phyloP scores from a whole-genome alignment of 176 grass and related monocot species.

The Tuctoria greenei region DNA sequence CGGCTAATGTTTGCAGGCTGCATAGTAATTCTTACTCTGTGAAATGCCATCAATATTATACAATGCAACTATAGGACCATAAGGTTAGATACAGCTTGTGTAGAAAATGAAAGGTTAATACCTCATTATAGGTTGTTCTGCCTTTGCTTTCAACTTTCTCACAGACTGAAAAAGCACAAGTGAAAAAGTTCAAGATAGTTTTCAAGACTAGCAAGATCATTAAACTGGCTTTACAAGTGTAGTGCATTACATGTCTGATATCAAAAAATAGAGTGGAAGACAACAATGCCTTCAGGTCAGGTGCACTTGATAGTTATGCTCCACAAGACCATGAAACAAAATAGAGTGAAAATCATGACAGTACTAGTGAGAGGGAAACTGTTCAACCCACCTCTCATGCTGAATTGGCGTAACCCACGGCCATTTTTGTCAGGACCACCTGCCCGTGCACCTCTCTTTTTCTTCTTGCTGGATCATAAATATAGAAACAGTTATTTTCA shows the following conservation, averaged over 20 bases:
- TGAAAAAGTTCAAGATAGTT: slow-evolving; percentile 16
- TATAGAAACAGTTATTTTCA: slow-evolving; percentile 17
- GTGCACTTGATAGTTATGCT: background rate
- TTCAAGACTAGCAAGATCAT: background rate
- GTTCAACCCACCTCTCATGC: slow-evolving; percentile 78
- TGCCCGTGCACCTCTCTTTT: slow-evolving; percentile 69
- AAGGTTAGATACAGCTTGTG: slow-evolving; percentile 3
- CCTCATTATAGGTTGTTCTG: slow-evolving; percentile 99
- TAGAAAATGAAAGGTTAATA: slow-evolving; percentile 39
- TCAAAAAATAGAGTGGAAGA: slow-evolving; percentile 18
- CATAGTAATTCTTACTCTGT: background rate
- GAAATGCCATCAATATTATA: background rate
- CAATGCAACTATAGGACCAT: slow-evolving; percentile 11
- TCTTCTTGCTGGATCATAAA: slow-evolving; percentile 80
- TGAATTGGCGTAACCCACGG: slow-evolving; percentile 94
- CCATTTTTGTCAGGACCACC: slow-evolving; percentile 89
- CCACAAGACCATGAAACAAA: slow-evolving; percentile 17
- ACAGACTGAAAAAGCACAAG: slow-evolving; percentile 63
- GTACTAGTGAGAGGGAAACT: slow-evolving; percentile 2
- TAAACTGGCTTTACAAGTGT: slow-evolving; percentile 18
- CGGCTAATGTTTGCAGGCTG: background rate
- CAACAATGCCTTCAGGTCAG: background rate
- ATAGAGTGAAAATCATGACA: slow-evolving; percentile 11
- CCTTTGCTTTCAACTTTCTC: slow-evolving; percentile 99
- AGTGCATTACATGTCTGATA: background rate